Base-by-base conservation (phyloP, 2,329 filamentous ascomycete genomes). In the Alternaria hordeiaustralica region DNA sequence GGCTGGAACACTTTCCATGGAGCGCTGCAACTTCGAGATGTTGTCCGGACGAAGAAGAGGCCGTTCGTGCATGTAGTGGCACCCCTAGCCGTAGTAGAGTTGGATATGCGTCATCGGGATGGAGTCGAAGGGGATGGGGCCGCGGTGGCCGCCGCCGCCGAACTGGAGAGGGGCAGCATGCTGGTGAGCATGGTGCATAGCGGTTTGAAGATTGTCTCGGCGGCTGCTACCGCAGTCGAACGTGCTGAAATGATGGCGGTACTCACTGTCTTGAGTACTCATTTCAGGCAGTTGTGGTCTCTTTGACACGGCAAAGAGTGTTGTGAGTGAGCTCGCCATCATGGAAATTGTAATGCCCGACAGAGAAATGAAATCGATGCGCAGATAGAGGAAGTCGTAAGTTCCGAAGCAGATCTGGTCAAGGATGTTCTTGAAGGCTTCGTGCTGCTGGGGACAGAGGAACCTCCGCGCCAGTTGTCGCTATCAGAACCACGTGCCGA, bases 381-480 rank as follows among this genome's bases (percentile, higher is more conserved):
- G 90, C 58, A 98, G 83, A 78, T 99, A 99, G 85, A 97, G 89
- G 79, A 98, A 98, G 76, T 98, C 94, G 77, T 96, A 98, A 65
- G 91, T 90, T 30, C 93, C 94, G 80, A 87, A 88, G 78, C 90
- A 93, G n/a, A 89, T 91, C 66, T 90, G 85, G 73, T 97, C 92
- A 13, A 97, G 85, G 58, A 96, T 90, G 1, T 84, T 81, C 83
- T 96, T n/a, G n/a, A n/a, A n/a, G n/a, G n/a, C n/a, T n/a, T n/a
- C n/a, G n/a, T n/a, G n/a, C n/a, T n/a, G n/a, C n/a, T n/a, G n/a
- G n/a, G n/a, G n/a, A n/a, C n/a, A n/a, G n/a, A n/a, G 82, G 57
- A 72, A 79, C 66, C 77, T 84, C 82, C 75, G 66, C 83, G 89
- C 72, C 93, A 88, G 97, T 90, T 74, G 94, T 93, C 82, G 97